A percentile compares a stretch with the other conserved stretches of the same genome.
phyloP scores from a whole-genome alignment of 2,329 filamentous ascomycete species.

The Alternaria arborescens region DNA sequence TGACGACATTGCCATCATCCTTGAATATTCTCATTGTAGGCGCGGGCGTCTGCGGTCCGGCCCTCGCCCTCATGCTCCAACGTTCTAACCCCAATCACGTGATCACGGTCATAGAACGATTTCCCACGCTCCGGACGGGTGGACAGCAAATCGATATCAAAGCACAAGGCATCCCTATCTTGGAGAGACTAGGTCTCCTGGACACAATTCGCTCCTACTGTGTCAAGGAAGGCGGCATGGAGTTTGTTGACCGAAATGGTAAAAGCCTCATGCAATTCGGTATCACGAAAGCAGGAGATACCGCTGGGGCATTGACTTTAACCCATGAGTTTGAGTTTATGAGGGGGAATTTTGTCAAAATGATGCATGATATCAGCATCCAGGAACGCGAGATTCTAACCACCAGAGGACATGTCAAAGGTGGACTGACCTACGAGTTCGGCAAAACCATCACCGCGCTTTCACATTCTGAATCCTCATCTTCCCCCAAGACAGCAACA shows the following conservation, averaged over 20 bases:
- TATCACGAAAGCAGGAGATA: constrained; percentile 52
- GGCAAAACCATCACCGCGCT: constrained; percentile 26
- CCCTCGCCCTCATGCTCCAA: constrained; percentile 62
- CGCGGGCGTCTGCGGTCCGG: constrained; percentile 40
- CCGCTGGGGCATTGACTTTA: constrained; percentile 29
- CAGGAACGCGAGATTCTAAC: constrained; percentile 23
- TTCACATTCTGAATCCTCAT: constrained; percentile 10
- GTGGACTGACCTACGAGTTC: constrained; percentile 21
- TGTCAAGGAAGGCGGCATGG: constrained; percentile 52
- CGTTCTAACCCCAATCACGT: constrained; percentile 47
- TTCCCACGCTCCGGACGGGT: constrained; percentile 52
- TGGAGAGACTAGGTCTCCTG: constrained; percentile 53
- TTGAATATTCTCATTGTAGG: constrained; percentile 43
- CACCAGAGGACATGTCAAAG: constrained; percentile 13
- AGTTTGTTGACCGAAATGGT: constrained; percentile 42
- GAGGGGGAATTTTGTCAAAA: constrained; percentile 43
- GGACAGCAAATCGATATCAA: constrained; percentile 60
- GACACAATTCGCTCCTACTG: constrained; percentile 41
- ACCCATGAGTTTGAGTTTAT: constrained; percentile 45
- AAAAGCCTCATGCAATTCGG: constrained; percentile 27
- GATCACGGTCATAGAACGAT: constrained; percentile 56
- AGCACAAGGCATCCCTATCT: constrained; percentile 52
- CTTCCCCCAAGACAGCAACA: constrained; percentile 12
- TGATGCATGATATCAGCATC: constrained; percentile 38
- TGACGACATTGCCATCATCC: constrained; percentile 3